phyloP scores from a whole-genome alignment of 257 asterid genomes.

The Catharanthus roseus region DNA sequence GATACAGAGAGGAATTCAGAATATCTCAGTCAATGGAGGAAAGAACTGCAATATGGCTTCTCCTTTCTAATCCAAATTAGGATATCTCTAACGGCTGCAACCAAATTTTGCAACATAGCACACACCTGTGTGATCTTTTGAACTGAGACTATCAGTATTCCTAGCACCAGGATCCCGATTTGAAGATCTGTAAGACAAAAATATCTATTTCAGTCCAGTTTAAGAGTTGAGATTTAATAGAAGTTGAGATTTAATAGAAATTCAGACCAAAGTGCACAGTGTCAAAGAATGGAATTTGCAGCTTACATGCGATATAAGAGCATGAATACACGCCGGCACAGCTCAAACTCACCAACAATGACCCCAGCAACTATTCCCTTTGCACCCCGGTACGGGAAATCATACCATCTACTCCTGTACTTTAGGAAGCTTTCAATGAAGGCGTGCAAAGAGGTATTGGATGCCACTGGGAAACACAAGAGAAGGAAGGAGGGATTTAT shows the following conservation, averaged over 20 bases:
- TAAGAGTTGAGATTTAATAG: not conserved
- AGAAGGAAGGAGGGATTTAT: not conserved
- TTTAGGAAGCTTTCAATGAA: constrained; percentile 86
- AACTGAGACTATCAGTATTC: constrained; percentile 64
- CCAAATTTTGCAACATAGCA: not conserved
- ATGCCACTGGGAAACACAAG: constrained; percentile 53
- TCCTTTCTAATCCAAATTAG: not conserved
- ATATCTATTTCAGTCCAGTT: not conserved
- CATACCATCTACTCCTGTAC: constrained; percentile 93
- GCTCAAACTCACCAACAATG: constrained; percentile 78
- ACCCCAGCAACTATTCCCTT: constrained; percentile 76
- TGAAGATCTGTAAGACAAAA: constrained; percentile 53
- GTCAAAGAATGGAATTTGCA: not conserved
- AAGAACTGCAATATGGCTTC: not conserved
- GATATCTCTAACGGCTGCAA: not conserved
- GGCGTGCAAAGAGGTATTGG: constrained; percentile 60
- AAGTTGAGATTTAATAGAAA: not conserved
- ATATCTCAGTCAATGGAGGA: not conserved
- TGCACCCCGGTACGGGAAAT: constrained; percentile 80
- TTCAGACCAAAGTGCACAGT: not conserved
- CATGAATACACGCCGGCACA: constrained; percentile 88
- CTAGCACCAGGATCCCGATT: constrained; percentile 86
- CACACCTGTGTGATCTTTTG: constrained; percentile 73
- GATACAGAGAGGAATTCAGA: not conserved
- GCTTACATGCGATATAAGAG: constrained; percentile 86